Evolutionary conservation across 306 rosid genomes (phyloP).

Genomic region (Mucuna pruriens): DNA sequence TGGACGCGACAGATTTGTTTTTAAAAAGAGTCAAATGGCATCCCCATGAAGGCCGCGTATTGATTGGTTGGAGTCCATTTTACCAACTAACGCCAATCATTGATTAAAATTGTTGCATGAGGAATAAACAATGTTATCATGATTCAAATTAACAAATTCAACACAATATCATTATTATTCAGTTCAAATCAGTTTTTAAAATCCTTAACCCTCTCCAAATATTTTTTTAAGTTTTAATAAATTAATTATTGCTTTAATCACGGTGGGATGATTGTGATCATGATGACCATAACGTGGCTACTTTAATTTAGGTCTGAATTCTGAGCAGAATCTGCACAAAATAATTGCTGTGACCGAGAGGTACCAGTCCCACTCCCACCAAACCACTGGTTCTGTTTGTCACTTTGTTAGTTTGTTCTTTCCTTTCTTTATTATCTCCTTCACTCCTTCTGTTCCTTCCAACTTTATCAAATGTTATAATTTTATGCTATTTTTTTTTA

Average conservation of each 20-base stretch:
- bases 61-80: slow-evolving; percentile 47
- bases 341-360: slow-evolving; percentile 16
- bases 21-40: not conserved
- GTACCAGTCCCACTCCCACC: slow-evolving; percentile 42
- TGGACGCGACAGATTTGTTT: not conserved
- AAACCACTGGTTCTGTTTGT: slow-evolving; percentile 32
- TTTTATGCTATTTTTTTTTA: not conserved
- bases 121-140: not conserved
- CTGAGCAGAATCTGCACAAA: slow-evolving; percentile 8
- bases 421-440: not conserved
- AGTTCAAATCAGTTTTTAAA: not conserved
- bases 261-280: slow-evolving; percentile 51
- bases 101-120: slow-evolving; percentile 30
- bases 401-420: slow-evolving; percentile 23
- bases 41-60: slow-evolving; percentile 17
- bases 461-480: not conserved
- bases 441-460: not conserved
- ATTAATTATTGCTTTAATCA: slow-evolving; percentile 44
- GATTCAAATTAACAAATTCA: slow-evolving; percentile 20
- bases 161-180: not conserved
- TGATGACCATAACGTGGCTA: slow-evolving; percentile 44
- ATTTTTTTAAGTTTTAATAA: not conserved
- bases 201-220: not conserved
- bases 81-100: slow-evolving; percentile 46
- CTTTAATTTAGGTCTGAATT: slow-evolving; percentile 37